These are phyloP conservation scores for Raffaelea albimanens DNA, from an alignment of 2,329 filamentous ascomycete species.

Conservation along the genomic window DNA sequence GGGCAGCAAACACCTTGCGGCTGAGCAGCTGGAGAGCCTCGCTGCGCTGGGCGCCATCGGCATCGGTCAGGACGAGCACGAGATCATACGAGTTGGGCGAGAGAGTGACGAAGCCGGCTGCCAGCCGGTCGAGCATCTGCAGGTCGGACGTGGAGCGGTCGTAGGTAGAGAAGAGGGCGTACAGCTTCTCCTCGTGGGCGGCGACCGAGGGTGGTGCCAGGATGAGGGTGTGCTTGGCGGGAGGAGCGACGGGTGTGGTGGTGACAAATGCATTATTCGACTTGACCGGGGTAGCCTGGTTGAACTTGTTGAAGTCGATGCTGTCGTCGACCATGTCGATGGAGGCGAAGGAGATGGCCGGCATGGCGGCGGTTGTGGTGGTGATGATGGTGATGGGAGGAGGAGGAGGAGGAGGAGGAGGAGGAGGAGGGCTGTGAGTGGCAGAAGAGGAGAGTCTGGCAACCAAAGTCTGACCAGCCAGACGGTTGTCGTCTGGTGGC, in stretches of 20 bases:
- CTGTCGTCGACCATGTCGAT: constrained; percentile 13
- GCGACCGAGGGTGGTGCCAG: constrained; percentile 87
- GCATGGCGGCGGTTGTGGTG: constrained; percentile 7
- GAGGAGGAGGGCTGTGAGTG: background rate
- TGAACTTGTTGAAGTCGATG: constrained; percentile 8
- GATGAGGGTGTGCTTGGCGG: constrained; percentile 11
- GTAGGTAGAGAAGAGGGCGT: constrained; percentile 59
- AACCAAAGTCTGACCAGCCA: too few relatives aligned
- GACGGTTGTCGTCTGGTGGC: too few relatives aligned
- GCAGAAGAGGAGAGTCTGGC: background rate
- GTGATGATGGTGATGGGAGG: background rate
- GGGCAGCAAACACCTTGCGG: constrained; percentile 54
- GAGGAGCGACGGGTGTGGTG: background rate
- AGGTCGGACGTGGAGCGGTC: constrained; percentile 74
- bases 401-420: background rate
- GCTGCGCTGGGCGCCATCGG: constrained; percentile 47
- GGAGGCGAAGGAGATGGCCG: constrained; percentile 10
- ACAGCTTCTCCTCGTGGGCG: constrained; percentile 70
- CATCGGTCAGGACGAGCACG: constrained; percentile 74
- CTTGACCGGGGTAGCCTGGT: background rate
- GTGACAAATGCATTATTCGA: background rate
- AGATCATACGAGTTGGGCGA: constrained; percentile 71
- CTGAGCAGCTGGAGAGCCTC: constrained; percentile 56
- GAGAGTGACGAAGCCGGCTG: constrained; percentile 69
- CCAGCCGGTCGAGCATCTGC: constrained; percentile 94